Percentiles rank a stretch among this genome's conserved stretches.
These are phyloP conservation scores for Epichloe brachyelytri DNA, from an alignment of 2,329 filamentous ascomycete species.

Conservation along the genomic window DNA sequence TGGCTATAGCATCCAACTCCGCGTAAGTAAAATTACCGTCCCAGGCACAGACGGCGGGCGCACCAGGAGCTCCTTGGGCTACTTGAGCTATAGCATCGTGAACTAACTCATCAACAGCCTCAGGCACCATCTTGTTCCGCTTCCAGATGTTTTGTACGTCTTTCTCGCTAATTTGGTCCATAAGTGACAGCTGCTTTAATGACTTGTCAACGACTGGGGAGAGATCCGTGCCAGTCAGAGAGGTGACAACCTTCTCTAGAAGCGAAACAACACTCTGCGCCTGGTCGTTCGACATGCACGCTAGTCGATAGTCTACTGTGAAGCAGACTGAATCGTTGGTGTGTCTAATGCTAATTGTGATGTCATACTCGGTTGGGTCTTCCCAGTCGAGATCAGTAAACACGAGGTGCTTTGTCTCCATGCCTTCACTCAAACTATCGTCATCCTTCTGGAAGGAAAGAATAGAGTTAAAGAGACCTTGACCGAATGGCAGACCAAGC, in stretches of 20 bases:
- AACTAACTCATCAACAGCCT: neutral
- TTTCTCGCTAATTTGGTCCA: neutral
- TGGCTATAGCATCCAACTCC: constrained; percentile 8
- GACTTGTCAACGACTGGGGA: neutral
- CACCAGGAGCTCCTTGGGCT: neutral
- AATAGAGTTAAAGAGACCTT: constrained; percentile 19
- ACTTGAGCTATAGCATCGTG: neutral
- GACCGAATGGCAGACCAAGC: constrained; percentile 10
- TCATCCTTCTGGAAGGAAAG: constrained; percentile 17
- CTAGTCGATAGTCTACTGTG: neutral
- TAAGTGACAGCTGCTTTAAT: neutral
- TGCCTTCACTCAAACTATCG: neutral
- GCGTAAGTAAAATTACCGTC: constrained; percentile 14
- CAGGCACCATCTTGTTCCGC: neutral
- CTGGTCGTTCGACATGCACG: neutral
- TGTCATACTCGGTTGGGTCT: constrained; percentile 14
- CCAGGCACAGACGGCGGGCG: constrained; percentile 11
- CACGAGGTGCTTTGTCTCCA: neutral
- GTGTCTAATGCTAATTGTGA: constrained; percentile 12
- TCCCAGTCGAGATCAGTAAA: constrained; percentile 7
- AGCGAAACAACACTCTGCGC: constrained; percentile 1
- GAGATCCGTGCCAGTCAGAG: neutral
- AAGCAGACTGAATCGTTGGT: neutral
- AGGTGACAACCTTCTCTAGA: neutral
- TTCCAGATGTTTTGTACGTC: constrained; percentile 1